Conservation (phyloP, 2,329 filamentous ascomycete species). For the Hymenoscyphus linearis region DNA sequence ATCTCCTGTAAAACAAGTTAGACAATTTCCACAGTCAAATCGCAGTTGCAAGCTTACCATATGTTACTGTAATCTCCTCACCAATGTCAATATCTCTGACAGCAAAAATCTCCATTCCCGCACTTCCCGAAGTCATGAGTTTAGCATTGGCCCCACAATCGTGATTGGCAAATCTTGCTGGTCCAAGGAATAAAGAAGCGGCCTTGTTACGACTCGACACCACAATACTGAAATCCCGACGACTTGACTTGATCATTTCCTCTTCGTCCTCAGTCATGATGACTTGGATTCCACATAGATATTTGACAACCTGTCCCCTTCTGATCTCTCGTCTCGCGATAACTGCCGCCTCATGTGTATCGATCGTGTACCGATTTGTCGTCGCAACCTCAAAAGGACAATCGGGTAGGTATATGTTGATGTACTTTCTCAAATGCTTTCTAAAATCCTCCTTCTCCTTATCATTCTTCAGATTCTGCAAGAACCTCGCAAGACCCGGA, state of each 20-base stretch:
- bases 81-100: conserved; percentile 75
- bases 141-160: conserved; percentile 91
- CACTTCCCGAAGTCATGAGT: conserved; percentile 74
- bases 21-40: neutral
- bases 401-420: conserved; percentile 87
- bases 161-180: conserved; percentile 94
- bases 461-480: conserved; percentile 60
- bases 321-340: conserved; percentile 75
- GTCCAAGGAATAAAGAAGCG: conserved; percentile 87
- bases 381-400: conserved; percentile 91
- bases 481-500: conserved; percentile 68
- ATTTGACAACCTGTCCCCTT: conserved; percentile 82
- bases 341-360: conserved; percentile 81
- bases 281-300: conserved; percentile 86
- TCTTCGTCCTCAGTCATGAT: conserved; percentile 91
- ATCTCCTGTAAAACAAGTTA: conserved; percentile 45
- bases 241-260: conserved; percentile 67
- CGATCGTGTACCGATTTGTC: conserved; percentile 93
- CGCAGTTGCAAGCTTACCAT: conserved; percentile 41
- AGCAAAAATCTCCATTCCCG: conserved; percentile 88
- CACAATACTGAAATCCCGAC: conserved; percentile 96
- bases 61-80: conserved; percentile 94
- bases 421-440: conserved; percentile 81
- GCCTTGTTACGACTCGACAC: conserved; percentile 89
- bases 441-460: conserved; percentile 84